Evolutionary conservation across 2,329 filamentous ascomycete species (phyloP).

Genomic region (Claviceps africana): DNA sequence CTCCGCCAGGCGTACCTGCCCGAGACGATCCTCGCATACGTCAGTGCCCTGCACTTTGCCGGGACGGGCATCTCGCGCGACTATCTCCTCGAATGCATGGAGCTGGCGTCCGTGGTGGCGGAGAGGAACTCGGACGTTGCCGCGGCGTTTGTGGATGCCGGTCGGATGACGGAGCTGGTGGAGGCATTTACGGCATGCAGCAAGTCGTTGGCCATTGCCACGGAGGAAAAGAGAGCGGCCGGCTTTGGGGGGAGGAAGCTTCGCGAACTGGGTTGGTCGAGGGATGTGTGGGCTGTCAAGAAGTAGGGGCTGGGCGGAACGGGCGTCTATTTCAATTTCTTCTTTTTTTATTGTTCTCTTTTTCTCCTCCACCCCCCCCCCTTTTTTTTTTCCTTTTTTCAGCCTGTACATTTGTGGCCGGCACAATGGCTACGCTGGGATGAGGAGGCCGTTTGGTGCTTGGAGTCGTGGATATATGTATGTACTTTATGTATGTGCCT

Average conservation of each 20-base stretch:
- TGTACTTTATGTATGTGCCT: too few species aligned
- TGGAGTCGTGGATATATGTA: too few species aligned
- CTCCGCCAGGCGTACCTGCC: constrained; percentile 72
- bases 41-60: constrained; percentile 66
- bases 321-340: too few species aligned
- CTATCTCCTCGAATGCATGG: constrained; percentile 71
- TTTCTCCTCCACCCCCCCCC: too few species aligned
- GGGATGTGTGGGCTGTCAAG: constrained; percentile 48
- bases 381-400: too few species aligned
- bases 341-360: too few species aligned
- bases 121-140: constrained; percentile 55
- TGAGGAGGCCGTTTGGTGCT: too few species aligned
- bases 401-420: too few species aligned
- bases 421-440: too few species aligned
- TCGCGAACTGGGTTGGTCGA: constrained; percentile 47
- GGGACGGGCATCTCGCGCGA: constrained; percentile 63
- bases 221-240: constrained; percentile 37
- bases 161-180: constrained; percentile 61
- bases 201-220: constrained; percentile 50
- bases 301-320: constrained; percentile 2
- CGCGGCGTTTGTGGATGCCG: constrained; percentile 46
- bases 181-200: constrained; percentile 64
- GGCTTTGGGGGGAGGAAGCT: constrained; percentile 43
- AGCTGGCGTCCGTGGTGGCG: constrained; percentile 63
- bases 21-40: constrained; percentile 72